phyloP scores from a whole-genome alignment of 768 basidiomycete genomes.

The Saitozyma sp. region DNA sequence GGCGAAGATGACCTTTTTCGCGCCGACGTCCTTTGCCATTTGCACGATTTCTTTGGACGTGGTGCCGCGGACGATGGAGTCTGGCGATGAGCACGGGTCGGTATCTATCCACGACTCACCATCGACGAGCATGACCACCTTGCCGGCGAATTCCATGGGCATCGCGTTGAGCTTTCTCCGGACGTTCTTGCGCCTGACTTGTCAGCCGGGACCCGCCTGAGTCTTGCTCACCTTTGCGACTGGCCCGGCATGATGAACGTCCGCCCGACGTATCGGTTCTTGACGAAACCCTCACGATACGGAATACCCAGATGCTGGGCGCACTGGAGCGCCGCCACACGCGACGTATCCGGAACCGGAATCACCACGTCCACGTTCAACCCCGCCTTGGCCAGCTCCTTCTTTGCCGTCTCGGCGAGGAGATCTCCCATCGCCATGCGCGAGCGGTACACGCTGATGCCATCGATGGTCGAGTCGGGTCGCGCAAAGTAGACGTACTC shows the following conservation, averaged over 20 bases:
- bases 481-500: slow-evolving; percentile 98
- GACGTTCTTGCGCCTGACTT: slow-evolving; percentile 80
- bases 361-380: slow-evolving; percentile 85
- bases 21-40: slow-evolving; percentile 99
- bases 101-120: slow-evolving; percentile 59
- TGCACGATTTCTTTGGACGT: slow-evolving; percentile 98
- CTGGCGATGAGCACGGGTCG: slow-evolving; percentile 55
- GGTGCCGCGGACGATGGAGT: slow-evolving; percentile 97
- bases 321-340: slow-evolving; percentile 91
- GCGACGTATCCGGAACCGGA: slow-evolving; percentile 91
- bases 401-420: slow-evolving; percentile 80
- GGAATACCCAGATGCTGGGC: slow-evolving; percentile 86
- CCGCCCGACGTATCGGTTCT: slow-evolving; percentile 96
- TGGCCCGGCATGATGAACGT: slow-evolving; percentile 99
- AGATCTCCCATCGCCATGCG: slow-evolving; percentile 99
- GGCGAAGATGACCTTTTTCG: slow-evolving; percentile 91
- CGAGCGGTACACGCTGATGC: slow-evolving; percentile 93
- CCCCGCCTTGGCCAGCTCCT: slow-evolving; percentile 62
- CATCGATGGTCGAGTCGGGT: slow-evolving; percentile 95
- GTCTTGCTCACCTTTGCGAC: slow-evolving; percentile 70
- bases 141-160: slow-evolving; percentile 90
- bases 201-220: neutral
- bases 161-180: slow-evolving; percentile 94
- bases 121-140: slow-evolving; percentile 93
- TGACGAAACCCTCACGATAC: slow-evolving; percentile 97